A percentile compares a stretch with the other conserved stretches of the same genome.
Conservation (phyloP, 2,329 filamentous ascomycete species). For the Aspergillus proliferans region DNA sequence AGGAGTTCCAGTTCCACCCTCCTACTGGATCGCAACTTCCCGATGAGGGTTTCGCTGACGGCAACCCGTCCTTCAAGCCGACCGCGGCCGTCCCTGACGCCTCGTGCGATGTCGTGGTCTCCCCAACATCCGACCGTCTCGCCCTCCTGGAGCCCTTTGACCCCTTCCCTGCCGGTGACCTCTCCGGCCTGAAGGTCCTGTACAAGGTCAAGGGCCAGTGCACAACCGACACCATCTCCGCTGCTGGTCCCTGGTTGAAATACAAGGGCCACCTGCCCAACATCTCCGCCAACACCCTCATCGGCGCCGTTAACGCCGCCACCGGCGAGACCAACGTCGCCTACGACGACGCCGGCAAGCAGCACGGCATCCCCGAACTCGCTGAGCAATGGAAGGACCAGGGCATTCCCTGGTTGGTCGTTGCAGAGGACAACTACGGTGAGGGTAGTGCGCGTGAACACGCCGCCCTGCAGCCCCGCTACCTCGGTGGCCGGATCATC, state of each 20-base stretch:
- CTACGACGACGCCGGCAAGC: conserved; percentile 73
- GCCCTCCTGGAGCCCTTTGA: conserved; percentile 86
- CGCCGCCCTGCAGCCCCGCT: conserved; percentile 83
- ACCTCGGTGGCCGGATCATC: conserved; percentile 77
- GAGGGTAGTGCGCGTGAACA: conserved; percentile 86
- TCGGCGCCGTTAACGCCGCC: conserved; percentile 85
- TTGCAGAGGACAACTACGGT: conserved; percentile 96
- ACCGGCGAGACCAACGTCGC: conserved; percentile 90
- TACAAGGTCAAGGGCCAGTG: conserved; percentile 98
- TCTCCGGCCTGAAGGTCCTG: conserved; percentile 73
- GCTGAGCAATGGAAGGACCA: conserved; percentile 74
- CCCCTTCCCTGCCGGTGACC: conserved; percentile 70
- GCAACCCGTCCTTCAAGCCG: conserved; percentile 67
- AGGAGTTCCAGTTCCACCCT: conserved; percentile 76
- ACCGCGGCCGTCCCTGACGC: conserved; percentile 66
- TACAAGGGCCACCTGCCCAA: conserved; percentile 99
- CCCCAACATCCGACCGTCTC: conserved; percentile 81
- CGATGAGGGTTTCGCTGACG: conserved; percentile 70
- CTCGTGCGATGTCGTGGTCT: conserved; percentile 66
- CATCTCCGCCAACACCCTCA: conserved; percentile 94
- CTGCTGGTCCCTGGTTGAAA: conserved; percentile 94
- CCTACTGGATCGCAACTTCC: conserved; percentile 58
- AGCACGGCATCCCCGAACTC: conserved; percentile 77
- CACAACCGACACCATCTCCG: conserved; percentile 97
- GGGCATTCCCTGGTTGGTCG: conserved; percentile 78